Percentiles rank a stretch among this genome's conserved stretches.
These are phyloP conservation scores for Haematococcus lacustris DNA, from an alignment of 139 green algal species.

Conservation along the genomic window DNA sequence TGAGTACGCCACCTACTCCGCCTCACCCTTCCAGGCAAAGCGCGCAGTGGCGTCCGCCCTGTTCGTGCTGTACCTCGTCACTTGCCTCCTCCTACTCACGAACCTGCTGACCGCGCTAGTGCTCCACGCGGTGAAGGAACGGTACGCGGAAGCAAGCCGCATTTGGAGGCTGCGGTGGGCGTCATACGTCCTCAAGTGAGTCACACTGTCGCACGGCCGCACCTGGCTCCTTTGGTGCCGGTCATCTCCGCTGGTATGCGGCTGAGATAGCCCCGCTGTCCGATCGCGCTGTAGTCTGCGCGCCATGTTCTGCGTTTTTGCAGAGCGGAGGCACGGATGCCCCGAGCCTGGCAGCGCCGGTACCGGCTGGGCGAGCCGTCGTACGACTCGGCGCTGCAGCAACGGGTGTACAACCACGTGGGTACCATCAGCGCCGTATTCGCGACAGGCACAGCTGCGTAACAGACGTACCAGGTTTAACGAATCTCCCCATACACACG, in stretches of 20 bases:
- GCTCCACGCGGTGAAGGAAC: constrained; percentile 3
- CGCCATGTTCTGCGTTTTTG: no score
- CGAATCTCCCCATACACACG: no score
- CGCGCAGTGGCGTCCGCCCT: constrained; percentile 35
- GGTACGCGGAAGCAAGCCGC: constrained; percentile 10
- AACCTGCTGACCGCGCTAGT: constrained; percentile 39
- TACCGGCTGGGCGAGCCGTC: constrained; percentile 29
- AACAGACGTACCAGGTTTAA: no score
- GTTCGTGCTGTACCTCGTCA: constrained; percentile 43
- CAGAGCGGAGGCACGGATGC: constrained; percentile 30
- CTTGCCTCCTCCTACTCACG: constrained; percentile 34
- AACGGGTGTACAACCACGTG: constrained; percentile 40
- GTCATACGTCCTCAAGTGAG: constrained; percentile 26
- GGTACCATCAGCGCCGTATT: no score
- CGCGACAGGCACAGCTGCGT: no score
- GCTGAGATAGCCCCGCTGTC: no score
- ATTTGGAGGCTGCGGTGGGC: constrained; percentile 33
- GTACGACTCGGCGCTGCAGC: constrained; percentile 19
- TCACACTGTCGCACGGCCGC: neutral
- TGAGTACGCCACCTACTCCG: constrained; percentile 30
- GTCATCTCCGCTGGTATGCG: no score
- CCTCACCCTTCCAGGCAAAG: constrained; percentile 11
- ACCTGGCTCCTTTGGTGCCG: neutral
- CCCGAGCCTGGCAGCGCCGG: constrained; percentile 15
- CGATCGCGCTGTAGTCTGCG: no score